Evolutionary conservation across 148 eudicot genomes (phyloP), one percentile per base, ranked within the genome.

Genomic region (Heliosperma pusillum): DNA sequence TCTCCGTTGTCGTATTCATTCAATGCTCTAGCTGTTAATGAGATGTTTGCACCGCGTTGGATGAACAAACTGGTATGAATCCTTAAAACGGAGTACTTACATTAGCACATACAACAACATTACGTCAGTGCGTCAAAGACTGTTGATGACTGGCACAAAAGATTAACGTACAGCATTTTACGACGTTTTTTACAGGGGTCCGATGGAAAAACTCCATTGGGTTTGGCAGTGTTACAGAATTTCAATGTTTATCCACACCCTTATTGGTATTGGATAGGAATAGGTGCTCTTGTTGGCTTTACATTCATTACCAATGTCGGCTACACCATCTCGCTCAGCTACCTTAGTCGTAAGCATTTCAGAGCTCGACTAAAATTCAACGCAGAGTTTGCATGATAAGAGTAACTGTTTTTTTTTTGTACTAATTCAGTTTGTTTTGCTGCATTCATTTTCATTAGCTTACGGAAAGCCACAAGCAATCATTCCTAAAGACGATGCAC

Each of bases 11-110:
- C 87, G 26, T 95, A 95, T 70, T 89, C 88, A 57, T 95, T 84
- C 87, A 92, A 95, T 70, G 88, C 97, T 73, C 66, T 95, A 5
- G 82, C 91, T 29, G 96, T 92, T 7, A 95, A 95, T 72, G 98
- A 95, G 82, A 87, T 95, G 98, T 85, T 84, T 83, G 88, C 97
- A 45, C 88, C 93, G 7, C 86, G 98, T 70, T 95, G 98, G 98
- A 91, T 95, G 96, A 88, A 85, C 88, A 83, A 77, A 86, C 5
- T 53, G 82, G 98, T 95, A 86, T 26, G 33, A 72, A 22, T 76
- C 20, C 26, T 15, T 27, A 3, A 47, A 25, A 70, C 9, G 8
- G 9, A 36, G 42, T 20, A 1, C 24, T 7, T 2, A 59, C 10
- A 22, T 6, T n/a, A 11, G 66, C 12, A 62, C 47, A 30, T 30